Base-by-base conservation (phyloP, 371 early-diverging fungal species). In the Circinella umbellata region DNA sequence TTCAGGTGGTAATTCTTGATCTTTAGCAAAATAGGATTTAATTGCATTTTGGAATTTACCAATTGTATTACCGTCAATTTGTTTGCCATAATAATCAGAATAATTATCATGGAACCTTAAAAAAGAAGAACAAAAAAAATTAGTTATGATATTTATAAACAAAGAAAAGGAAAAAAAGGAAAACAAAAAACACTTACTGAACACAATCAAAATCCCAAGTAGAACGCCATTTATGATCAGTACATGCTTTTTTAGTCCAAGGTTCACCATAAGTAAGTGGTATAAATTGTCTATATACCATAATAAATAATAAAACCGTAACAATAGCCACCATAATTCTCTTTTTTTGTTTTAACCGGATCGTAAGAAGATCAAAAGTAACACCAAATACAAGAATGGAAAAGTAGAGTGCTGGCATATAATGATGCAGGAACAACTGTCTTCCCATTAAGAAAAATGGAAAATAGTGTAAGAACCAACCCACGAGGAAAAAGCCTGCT, bases 381-480 rank as follows among this genome's bases (percentile, higher is more conserved):
- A 91, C 86, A 68, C 92, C 86, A 61, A 91, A 85, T 11, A 92
- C 75, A 51, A 96, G 80, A 69, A 98, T 91, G 38, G 92, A 82
- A 72, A 93, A 90, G 73, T 95, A 94, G 11, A 97, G 88, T 10
- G 96, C 93, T 10, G 99, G 99, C 67, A 99, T 90, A 76, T 99
- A 99, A 79, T 99, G 99, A 80, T 99, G 99, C 68, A 99, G 83
- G 79, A 99, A 99, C 14, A 99, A 85, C 77, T 95, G 94, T 39
- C 99, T 92, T 4, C 93, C 95, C 94, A 97, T 95, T 63, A 98
- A 76, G 86, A 97, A 98, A 85, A 99, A 99, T 9, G 99, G 99
- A 4, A 96, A 71, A 79, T 93, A 99, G 80, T 99, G 99, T 47
- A 95, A 77, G 9, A 86, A 68, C 98, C 98, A 99, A 10, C 93